Evolutionary conservation across 2,329 filamentous ascomycete species (phyloP).

Genomic region (Seiridium cupressi): DNA sequence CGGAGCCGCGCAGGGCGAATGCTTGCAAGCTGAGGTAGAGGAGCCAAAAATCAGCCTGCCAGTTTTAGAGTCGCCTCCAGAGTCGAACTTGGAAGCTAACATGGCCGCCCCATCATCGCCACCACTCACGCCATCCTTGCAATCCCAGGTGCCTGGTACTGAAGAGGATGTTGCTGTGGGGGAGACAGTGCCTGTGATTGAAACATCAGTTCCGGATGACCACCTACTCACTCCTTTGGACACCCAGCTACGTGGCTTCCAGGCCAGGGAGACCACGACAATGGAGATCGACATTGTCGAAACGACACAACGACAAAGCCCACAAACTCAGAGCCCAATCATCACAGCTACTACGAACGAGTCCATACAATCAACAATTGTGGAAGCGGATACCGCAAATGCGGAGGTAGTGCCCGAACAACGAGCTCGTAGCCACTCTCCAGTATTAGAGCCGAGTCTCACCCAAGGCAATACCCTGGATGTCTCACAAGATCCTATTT

Average conservation of each 20-base stretch:
- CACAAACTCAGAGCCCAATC: too few relatives aligned
- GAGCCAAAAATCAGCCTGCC: too few relatives aligned
- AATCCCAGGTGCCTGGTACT: constrained; percentile 9
- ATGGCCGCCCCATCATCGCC: constrained; percentile 16
- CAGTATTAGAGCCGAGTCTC: not conserved
- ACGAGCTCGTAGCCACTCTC: not conserved
- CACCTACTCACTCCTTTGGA: constrained; percentile 7
- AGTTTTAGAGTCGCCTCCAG: too few relatives aligned
- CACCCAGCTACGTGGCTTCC: not conserved
- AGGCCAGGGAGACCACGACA: not conserved
- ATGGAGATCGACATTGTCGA: not conserved
- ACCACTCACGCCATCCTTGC: constrained; percentile 21
- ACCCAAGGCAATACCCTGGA: not conserved
- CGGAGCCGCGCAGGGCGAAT: too few relatives aligned
- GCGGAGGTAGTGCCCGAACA: not conserved
- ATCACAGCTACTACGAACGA: not conserved
- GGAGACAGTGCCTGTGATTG: constrained; percentile 5
- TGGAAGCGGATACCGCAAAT: not conserved
- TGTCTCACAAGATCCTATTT: not conserved
- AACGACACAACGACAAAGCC: not conserved
- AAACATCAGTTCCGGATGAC: constrained; percentile 1
- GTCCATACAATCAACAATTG: not conserved
- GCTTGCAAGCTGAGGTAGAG: too few relatives aligned
- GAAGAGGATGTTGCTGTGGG: constrained; percentile 7
- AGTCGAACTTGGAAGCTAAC: not conserved